Base-by-base conservation (phyloP, 1,284 basidiomycete species). In the Phylloboletellus chloephorus region DNA sequence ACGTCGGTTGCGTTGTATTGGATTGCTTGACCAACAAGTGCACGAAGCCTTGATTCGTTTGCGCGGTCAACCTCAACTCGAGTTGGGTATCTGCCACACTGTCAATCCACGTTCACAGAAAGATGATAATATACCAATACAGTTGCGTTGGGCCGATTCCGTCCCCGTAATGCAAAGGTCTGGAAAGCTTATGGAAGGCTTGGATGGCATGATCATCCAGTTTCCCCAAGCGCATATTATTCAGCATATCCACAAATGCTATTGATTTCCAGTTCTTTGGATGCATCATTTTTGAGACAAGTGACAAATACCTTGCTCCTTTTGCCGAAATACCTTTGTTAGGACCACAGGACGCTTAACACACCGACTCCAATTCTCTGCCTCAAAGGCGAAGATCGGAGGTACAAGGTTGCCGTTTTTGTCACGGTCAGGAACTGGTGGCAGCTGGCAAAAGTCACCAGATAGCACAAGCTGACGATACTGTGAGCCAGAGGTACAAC, bases 371-470 rank as follows among this genome's bases (percentile, higher is more conserved):
- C 96, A 99, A 16, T 74, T 73, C 22, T 78, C 67, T 5, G 92
- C 90, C 56, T 99, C 92, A 57, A 99, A 98, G 3, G 88, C 86
- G 60, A 96, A 97, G 48, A 67, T 73, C 1, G 63, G 42, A 30
- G 45, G 44, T 23, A 73, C 60, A 34, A 49, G 47, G 1, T 53
- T 50, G 4, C 60, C 58, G 3, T 58, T 30, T 26, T 54, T 60
- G 23, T 58, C 56, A 41, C 54, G 52, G 24, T 72, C 76, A 4
- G 66, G 67, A 0, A 99, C 92, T 0, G 96, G 95, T 1, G 96
- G 96, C 5, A 99, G 71, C 63, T 99, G 94, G 66, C 91, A 96
- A 66, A 98, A 98, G 60, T 98, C 94, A 16, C 94, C 94, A 1
- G 91, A 94, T 10, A 96, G 73, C 47, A 94, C 78, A 46, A 99